These are phyloP conservation scores for Fusarium heterosporum DNA, from an alignment of 2,329 filamentous ascomycete genomes.

Conservation along the genomic window DNA sequence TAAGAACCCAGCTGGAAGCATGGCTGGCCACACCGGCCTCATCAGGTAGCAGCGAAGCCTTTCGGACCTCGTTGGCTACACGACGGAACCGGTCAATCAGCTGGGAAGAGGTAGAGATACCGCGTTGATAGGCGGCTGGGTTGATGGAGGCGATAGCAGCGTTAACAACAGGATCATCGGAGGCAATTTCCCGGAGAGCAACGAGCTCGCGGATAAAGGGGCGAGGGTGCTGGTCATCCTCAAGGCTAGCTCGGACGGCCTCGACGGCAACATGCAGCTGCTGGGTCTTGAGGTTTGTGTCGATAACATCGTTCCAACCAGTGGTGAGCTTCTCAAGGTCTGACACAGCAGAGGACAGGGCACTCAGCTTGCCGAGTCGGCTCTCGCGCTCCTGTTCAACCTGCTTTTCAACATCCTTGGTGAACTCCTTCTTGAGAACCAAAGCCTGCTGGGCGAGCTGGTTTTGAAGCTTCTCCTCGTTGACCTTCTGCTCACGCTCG, in stretches of 20 bases:
- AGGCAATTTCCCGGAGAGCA: conserved; percentile 91
- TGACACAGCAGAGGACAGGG: conserved; percentile 80
- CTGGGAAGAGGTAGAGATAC: conserved; percentile 84
- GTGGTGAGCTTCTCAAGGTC: conserved; percentile 89
- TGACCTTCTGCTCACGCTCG: conserved; percentile 81
- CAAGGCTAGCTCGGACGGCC: conserved; percentile 85
- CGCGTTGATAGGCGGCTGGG: conserved; percentile 91
- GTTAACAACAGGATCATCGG: conserved; percentile 85
- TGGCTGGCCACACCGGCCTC: conserved; percentile 95
- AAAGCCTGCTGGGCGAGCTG: conserved; percentile 91
- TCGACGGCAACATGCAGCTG: conserved; percentile 97
- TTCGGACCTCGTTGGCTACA: conserved; percentile 91
- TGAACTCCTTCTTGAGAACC: conserved; percentile 86
- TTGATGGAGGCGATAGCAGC: conserved; percentile 98
- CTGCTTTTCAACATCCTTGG: conserved; percentile 78
- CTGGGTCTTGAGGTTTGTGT: conserved; percentile 91
- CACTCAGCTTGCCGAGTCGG: conserved; percentile 85
- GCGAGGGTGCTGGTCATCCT: conserved; percentile 75
- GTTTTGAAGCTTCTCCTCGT: conserved; percentile 86
- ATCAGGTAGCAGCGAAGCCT: conserved; percentile 91
- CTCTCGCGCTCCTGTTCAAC: conserved; percentile 91
- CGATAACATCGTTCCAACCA: conserved; percentile 91
- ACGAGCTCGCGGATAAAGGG: conserved; percentile 95
- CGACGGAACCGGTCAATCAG: conserved; percentile 96
- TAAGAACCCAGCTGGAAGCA: conserved; percentile 88